These are phyloP conservation scores for Nigrograna mackinnonii DNA, from an alignment of 2,329 filamentous ascomycete species.

Conservation along the genomic window DNA sequence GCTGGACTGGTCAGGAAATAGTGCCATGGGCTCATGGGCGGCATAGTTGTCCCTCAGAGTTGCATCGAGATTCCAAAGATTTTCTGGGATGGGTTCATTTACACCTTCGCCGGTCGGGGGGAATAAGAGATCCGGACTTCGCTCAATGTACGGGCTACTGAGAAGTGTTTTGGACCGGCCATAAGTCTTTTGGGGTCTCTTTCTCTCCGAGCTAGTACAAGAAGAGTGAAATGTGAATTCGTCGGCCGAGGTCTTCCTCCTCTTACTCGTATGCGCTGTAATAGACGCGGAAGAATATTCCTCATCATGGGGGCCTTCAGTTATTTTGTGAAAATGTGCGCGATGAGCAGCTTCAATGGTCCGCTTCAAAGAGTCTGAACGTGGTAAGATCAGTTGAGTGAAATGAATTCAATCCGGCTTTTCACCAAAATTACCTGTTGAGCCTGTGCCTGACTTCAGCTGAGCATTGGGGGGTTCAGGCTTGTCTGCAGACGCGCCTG, in stretches of 20 bases:
- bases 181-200: slow-evolving; percentile 10
- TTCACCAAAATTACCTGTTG: slow-evolving; percentile 25
- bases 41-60: slow-evolving; percentile 40
- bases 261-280: slow-evolving; percentile 24
- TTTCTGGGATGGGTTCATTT: background rate
- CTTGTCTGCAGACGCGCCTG: background rate
- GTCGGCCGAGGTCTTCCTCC: slow-evolving; percentile 20
- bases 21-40: slow-evolving; percentile 41
- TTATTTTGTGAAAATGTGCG: slow-evolving; percentile 19
- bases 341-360: slow-evolving; percentile 28
- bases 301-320: background rate
- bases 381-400: slow-evolving; percentile 5
- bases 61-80: slow-evolving; percentile 27
- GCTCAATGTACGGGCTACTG: slow-evolving; percentile 8
- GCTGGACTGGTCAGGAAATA: slow-evolving; percentile 47
- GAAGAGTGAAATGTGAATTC: slow-evolving; percentile 5
- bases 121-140: background rate
- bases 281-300: slow-evolving; percentile 19
- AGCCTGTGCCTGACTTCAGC: slow-evolving; percentile 24
- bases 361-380: slow-evolving; percentile 29
- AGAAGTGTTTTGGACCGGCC: slow-evolving; percentile 11
- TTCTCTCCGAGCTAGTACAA: slow-evolving; percentile 1
- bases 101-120: too few species aligned
- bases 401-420: background rate
- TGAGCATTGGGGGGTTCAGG: too few species aligned